Evolutionary conservation across 148 eudicot genomes (phyloP).

Genomic region (Rheum nobile): DNA sequence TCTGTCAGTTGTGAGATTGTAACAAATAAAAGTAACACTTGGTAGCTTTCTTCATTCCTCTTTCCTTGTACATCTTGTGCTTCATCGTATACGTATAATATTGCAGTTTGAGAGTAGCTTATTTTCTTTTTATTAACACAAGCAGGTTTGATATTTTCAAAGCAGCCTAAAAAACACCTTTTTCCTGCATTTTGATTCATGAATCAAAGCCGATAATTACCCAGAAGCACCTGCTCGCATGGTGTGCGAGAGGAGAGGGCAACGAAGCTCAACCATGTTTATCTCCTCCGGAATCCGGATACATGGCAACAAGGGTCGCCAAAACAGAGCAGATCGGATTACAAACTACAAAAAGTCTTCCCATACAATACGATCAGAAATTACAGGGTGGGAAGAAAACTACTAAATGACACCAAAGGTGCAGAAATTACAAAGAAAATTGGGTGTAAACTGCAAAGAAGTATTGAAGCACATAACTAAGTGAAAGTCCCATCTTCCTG

Average conservation of each 20-base stretch:
- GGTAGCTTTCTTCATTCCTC: neutral
- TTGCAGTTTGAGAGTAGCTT: no score
- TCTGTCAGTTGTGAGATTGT: neutral
- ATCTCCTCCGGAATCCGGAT: no score
- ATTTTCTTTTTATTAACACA: no score
- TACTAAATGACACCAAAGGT: neutral
- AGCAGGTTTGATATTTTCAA: neutral
- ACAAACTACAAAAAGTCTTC: neutral
- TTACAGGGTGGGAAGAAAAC: neutral
- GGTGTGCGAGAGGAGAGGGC: no score
- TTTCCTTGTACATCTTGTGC: neutral
- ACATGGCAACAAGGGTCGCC: neutral
- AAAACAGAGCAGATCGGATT: neutral
- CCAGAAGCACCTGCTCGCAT: neutral
- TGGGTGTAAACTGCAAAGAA: neutral
- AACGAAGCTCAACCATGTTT: neutral
- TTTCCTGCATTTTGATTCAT: neutral
- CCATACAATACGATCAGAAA: neutral
- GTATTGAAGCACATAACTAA: neutral
- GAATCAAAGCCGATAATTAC: neutral
- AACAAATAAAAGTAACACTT: neutral
- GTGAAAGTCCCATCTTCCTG: neutral
- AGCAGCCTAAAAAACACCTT: neutral
- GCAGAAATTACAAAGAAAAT: neutral
- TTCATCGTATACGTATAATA: neutral